These are phyloP conservation scores for Hypoxylon rubiginosum DNA, from an alignment of 2,329 filamentous ascomycete species.

Conservation along the genomic window DNA sequence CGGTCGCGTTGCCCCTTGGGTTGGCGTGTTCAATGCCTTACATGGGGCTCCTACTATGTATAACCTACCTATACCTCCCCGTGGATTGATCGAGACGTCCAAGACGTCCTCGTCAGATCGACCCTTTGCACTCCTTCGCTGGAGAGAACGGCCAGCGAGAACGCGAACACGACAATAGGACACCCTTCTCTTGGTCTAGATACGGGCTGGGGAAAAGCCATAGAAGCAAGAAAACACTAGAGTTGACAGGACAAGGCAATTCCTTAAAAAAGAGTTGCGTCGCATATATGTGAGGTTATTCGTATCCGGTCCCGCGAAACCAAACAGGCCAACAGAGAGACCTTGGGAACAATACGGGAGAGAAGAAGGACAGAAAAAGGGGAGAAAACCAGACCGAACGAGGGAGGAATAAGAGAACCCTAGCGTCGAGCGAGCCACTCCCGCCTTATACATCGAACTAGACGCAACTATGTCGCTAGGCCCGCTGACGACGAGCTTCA, in stretches of 20 bases:
- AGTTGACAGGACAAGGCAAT: not conserved
- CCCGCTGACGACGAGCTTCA: slow-evolving; percentile 35
- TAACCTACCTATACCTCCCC: not conserved
- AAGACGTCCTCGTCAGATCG: slow-evolving; percentile 4
- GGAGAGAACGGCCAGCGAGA: slow-evolving; percentile 5
- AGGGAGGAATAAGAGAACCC: not conserved
- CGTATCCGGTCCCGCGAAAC: not conserved
- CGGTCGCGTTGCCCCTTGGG: not conserved
- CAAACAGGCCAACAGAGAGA: too few species aligned
- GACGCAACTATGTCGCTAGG: slow-evolving; percentile 31
- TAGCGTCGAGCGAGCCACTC: not conserved
- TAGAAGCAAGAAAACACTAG: not conserved
- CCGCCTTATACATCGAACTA: not conserved
- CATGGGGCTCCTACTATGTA: too few species aligned
- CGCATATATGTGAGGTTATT: not conserved
- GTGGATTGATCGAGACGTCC: not conserved
- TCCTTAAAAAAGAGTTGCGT: not conserved
- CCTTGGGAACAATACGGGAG: not conserved
- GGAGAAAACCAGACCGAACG: too few species aligned
- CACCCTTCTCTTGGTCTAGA: too few species aligned
- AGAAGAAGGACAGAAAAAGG: not conserved
- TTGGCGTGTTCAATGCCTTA: not conserved
- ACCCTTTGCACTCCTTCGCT: not conserved
- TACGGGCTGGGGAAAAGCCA: not conserved
- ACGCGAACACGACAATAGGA: not conserved